Conservation (phyloP, 495 filamentous ascomycete genomes). For the Aspergillus avenaceus region DNA sequence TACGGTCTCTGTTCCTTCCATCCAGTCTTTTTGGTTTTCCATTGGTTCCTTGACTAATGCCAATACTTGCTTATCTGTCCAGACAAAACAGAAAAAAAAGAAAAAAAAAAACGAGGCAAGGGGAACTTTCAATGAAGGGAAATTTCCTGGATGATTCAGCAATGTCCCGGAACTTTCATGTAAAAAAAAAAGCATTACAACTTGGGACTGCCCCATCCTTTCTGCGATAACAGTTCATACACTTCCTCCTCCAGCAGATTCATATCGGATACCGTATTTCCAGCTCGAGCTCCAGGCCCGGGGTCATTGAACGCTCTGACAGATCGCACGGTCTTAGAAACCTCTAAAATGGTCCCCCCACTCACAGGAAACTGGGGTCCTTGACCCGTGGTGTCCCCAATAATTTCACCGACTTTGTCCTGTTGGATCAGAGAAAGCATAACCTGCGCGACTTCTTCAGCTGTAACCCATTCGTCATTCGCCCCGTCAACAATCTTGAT, state of each 20-base stretch:
- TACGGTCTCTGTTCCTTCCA: background rate
- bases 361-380: slow-evolving; percentile 29
- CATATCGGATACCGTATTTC: slow-evolving; percentile 44
- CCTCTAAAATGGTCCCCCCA: slow-evolving; percentile 57
- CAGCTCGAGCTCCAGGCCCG: slow-evolving; percentile 45
- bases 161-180: no score
- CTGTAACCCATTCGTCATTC: slow-evolving; percentile 55
- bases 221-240: slow-evolving; percentile 37
- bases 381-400: slow-evolving; percentile 34
- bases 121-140: no score
- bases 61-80: no score
- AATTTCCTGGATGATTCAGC: no score
- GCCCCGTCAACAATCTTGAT: slow-evolving; percentile 47
- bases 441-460: slow-evolving; percentile 60
- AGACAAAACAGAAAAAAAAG: no score
- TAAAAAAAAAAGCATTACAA: slow-evolving; percentile 1
- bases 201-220: slow-evolving; percentile 36
- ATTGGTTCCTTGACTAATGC: no score
- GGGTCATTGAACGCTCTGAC: slow-evolving; percentile 55
- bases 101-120: background rate
- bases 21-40: no score
- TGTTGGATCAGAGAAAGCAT: slow-evolving; percentile 60
- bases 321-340: slow-evolving; percentile 49
- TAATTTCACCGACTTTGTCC: slow-evolving; percentile 37
- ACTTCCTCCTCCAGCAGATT: slow-evolving; percentile 39